Percentiles rank a stretch among this genome's conserved stretches.
Evolutionary conservation across 2,329 filamentous ascomycete genomes (phyloP).

Genomic region (Aspergillus aculeatinus): DNA sequence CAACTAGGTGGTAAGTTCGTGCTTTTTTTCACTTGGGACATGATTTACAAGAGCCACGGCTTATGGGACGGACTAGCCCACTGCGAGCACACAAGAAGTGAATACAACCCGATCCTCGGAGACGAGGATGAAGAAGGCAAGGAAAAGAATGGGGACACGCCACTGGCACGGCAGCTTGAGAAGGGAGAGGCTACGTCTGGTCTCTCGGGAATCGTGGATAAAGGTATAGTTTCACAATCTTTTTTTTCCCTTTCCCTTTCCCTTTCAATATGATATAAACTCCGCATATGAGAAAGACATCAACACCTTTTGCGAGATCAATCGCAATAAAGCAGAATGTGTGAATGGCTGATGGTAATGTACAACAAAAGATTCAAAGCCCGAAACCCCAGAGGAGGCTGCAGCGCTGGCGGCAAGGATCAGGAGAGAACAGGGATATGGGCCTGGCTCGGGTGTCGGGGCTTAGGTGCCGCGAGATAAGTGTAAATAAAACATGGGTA

Average conservation of each 20-base stretch:
- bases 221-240: slow-evolving; percentile 36
- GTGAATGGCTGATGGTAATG: slow-evolving; percentile 41
- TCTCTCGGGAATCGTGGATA: slow-evolving; percentile 36
- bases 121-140: slow-evolving; percentile 40
- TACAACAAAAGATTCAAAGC: slow-evolving; percentile 36
- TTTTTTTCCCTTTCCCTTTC: slow-evolving; percentile 1
- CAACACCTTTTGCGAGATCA: slow-evolving; percentile 12
- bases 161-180: slow-evolving; percentile 53
- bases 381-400: slow-evolving; percentile 39
- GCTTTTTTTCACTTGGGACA: background rate
- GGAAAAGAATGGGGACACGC: slow-evolving; percentile 54
- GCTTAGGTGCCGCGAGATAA: slow-evolving; percentile 38
- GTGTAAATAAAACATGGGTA: slow-evolving; percentile 13
- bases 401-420: slow-evolving; percentile 36
- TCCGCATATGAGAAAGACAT: slow-evolving; percentile 27
- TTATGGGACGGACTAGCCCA: slow-evolving; percentile 16
- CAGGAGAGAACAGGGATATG: slow-evolving; percentile 56
- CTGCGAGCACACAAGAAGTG: slow-evolving; percentile 35
- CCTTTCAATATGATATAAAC: slow-evolving; percentile 13
- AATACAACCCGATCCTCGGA: slow-evolving; percentile 21
- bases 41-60: background rate
- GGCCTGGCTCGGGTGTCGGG: slow-evolving; percentile 55
- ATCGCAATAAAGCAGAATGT: slow-evolving; percentile 23
- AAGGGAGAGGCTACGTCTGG: slow-evolving; percentile 54
- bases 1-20: slow-evolving; percentile 53